A percentile compares a stretch with the other conserved stretches of the same genome.
These are phyloP conservation scores for Clausena lansium DNA, from an alignment of 345 rosid genomes.

Conservation along the genomic window DNA sequence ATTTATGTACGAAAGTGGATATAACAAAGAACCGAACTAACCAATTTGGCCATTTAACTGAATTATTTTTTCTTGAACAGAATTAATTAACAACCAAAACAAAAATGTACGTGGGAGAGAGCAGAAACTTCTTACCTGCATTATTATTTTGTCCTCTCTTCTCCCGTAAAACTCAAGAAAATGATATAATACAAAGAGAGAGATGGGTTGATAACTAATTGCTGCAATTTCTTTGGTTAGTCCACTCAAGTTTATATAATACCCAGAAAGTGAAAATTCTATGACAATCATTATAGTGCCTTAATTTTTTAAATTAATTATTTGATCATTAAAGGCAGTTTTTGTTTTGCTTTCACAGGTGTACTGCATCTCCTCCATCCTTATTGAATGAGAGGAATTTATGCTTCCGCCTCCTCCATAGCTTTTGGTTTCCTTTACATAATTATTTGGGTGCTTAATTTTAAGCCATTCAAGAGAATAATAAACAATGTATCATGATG, in stretches of 20 bases:
- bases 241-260: constrained; percentile 29
- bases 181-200: background rate
- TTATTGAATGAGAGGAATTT: constrained; percentile 30
- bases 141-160: background rate
- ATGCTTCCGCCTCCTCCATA: constrained; percentile 31
- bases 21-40: too few relatives aligned
- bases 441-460: background rate
- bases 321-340: background rate
- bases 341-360: constrained; percentile 26
- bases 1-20: too few relatives aligned
- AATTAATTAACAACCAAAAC: background rate
- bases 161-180: background rate
- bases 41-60: too few relatives aligned
- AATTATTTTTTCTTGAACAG: too few relatives aligned
- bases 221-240: constrained; percentile 37
- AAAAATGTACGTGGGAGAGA: background rate
- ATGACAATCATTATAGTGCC: too few relatives aligned
- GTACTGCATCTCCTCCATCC: constrained; percentile 39
- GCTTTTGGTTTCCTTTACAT: constrained; percentile 1
- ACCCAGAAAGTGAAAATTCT: constrained; percentile 16
- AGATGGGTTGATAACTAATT: constrained; percentile 6
- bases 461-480: background rate
- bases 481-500: background rate
- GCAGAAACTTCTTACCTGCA: background rate
- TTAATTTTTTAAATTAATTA: too few relatives aligned